A percentile compares a stretch with the other conserved stretches of the same genome.
Conservation (phyloP, 73 alveolate species). For the Diophrys appendiculata region DNA sequence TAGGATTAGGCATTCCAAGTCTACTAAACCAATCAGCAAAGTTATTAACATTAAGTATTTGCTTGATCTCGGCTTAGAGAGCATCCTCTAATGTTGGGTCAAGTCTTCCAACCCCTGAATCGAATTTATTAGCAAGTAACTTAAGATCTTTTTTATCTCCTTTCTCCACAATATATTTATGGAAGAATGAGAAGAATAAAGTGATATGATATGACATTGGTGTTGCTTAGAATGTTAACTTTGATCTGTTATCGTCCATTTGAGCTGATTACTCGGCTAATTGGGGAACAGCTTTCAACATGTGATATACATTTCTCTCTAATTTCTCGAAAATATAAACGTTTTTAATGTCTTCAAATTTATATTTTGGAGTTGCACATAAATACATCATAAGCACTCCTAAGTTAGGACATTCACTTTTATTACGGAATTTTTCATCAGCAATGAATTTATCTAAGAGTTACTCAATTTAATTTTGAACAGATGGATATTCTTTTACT, state of each 20-base stretch:
- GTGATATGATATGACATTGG: constrained; percentile 12
- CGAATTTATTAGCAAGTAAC: constrained; percentile 38
- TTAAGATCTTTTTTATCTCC: constrained; percentile 15
- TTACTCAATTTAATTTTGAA: constrained; percentile 67
- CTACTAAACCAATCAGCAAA: constrained; percentile 72
- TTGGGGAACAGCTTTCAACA: constrained; percentile 81
- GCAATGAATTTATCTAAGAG: constrained; percentile 80
- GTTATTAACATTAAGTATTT: constrained; percentile 65
- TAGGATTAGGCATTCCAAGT: constrained; percentile 68
- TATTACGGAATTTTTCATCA: constrained; percentile 79
- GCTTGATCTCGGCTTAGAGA: constrained; percentile 72
- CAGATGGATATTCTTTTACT: constrained; percentile 79
- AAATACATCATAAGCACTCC: constrained; percentile 82
- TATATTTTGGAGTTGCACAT: constrained; percentile 64
- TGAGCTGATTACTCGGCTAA: constrained; percentile 19
- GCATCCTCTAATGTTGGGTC: constrained; percentile 71
- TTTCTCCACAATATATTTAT: constrained; percentile 30
- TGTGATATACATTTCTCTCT: constrained; percentile 92
- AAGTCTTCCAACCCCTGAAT: constrained; percentile 69
- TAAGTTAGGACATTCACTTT: constrained; percentile 82
- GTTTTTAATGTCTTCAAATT: constrained; percentile 74
- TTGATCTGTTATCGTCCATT: background rate
- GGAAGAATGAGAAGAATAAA: constrained; percentile 44
- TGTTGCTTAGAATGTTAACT: constrained; percentile 21
- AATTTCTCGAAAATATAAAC: constrained; percentile 72